Percentiles rank a stretch among this genome's conserved stretches.
phyloP scores from a whole-genome alignment of 192 early-diverging fungal genomes.

The Dissophora ornata region DNA sequence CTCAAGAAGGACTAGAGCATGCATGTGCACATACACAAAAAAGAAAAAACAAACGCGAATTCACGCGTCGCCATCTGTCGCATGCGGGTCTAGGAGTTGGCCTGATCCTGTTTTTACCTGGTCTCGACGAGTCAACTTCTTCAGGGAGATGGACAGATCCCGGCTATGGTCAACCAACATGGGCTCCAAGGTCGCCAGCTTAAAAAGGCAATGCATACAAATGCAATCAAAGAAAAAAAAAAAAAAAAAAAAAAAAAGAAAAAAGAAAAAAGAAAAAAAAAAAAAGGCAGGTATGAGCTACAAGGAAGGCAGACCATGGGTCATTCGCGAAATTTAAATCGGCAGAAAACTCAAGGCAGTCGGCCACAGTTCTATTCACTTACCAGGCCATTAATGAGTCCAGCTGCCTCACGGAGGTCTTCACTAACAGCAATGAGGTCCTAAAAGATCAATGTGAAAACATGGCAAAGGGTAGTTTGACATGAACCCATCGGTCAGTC shows the following conservation, averaged over 20 bases:
- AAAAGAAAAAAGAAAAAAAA: background rate
- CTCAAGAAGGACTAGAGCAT: too few species aligned
- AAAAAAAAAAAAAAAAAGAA: background rate
- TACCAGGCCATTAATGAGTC: slow-evolving; percentile 36
- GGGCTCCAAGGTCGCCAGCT: slow-evolving; percentile 44
- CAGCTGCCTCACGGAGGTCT: slow-evolving; percentile 43
- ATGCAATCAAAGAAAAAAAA: background rate
- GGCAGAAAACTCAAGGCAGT: background rate
- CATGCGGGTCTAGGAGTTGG: too few species aligned
- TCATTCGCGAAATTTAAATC: background rate
- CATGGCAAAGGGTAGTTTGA: background rate
- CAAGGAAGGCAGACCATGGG: background rate
- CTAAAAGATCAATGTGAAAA: background rate
- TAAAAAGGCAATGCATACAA: background rate
- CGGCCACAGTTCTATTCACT: background rate
- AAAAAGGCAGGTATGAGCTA: background rate
- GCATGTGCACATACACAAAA: background rate
- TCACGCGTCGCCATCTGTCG: slow-evolving; percentile 6
- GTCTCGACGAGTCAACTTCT: slow-evolving; percentile 39
- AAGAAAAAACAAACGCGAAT: slow-evolving; percentile 1
- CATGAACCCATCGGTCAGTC: too few species aligned
- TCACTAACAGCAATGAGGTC: slow-evolving; percentile 37
- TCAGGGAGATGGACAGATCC: slow-evolving; percentile 30
- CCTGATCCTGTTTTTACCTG: slow-evolving; percentile 27
- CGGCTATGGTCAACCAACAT: slow-evolving; percentile 37